Base-by-base conservation (phyloP, 139 green algal species). In the Ettlia oleoabundans region DNA sequence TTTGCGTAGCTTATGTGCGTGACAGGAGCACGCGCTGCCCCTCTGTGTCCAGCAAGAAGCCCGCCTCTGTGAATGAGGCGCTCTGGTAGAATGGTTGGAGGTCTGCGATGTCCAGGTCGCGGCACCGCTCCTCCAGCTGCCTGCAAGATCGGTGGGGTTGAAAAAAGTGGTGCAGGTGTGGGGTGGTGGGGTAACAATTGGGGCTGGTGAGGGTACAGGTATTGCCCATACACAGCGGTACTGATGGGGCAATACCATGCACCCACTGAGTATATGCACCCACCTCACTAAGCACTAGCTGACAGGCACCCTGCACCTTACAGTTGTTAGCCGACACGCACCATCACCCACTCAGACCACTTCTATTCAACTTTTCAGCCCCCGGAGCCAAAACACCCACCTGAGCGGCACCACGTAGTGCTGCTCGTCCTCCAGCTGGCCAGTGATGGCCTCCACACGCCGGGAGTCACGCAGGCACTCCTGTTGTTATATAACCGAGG, bases 41-140 rank as follows among this genome's bases (percentile, higher is more conserved):
- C 33, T 67, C 84, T 19, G 71, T 30, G 7, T 72, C 80, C 38
- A 91, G 74, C 32, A 80, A 47, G 82, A 97, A 97, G 37, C 90
- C 85, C 62, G 86, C 88, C 28, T 42, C 47, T 0, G 22, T 51
- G 83, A 98, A 97, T 7, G 89, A 32, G 35, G 41, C 3, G 62
- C 77, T 89, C 2, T 35, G 42, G 63, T 94, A 94, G 85, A 99
- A 98, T 19, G 88, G 86, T 24, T 85, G 37, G 33, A 98, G 68
- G 87, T 98, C 94, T 0, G 43, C 68, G 35, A 98, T 94, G 67
- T 95, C 92, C 40, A 95, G 89, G 86, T 99, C 95, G 4, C 87
- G 81, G 21, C 89, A 89, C 73, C 93, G 94, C 62, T 96, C 92
- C 84, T 97, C 92, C 53, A 99, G 84, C 42, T 85, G 61, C 37